Conservation (phyloP, 2,329 filamentous ascomycete species). For the Lachnellula occidentalis region DNA sequence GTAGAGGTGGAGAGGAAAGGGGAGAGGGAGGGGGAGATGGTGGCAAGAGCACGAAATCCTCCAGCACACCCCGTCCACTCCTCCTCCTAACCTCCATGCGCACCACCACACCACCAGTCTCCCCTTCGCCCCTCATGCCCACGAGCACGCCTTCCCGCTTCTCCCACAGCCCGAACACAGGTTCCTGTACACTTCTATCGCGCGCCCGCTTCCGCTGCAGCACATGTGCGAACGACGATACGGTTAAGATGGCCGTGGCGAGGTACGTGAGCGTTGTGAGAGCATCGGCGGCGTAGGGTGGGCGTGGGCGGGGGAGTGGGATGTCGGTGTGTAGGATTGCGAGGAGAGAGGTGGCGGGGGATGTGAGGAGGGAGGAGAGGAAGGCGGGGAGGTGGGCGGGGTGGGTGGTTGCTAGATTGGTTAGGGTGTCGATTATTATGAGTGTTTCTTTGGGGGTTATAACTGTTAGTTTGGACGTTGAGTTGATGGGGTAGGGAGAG, state of each 20-base stretch:
- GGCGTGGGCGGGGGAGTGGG: conserved; percentile 42
- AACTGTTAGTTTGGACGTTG: background rate
- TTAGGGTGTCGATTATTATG: conserved; percentile 75
- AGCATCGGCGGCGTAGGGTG: conserved; percentile 61
- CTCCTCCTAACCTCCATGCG: conserved; percentile 83
- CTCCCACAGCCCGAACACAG: conserved; percentile 73
- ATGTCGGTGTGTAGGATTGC: conserved; percentile 80
- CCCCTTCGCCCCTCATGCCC: conserved; percentile 29
- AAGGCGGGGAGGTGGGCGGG: conserved; percentile 59
- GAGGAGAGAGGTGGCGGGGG: conserved; percentile 65
- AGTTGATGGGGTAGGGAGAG: background rate
- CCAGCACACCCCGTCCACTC: conserved; percentile 35
- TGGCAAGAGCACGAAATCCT: conserved; percentile 52
- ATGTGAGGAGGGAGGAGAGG: conserved; percentile 62
- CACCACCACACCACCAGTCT: conserved; percentile 55
- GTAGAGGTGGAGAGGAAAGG: no score
- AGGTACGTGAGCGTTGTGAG: conserved; percentile 73
- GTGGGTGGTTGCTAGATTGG: conserved; percentile 52
- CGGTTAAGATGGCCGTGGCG: conserved; percentile 77
- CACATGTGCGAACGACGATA: conserved; percentile 68
- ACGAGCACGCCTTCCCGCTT: conserved; percentile 73
- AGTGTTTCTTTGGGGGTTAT: conserved; percentile 51
- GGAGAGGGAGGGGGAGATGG: background rate
- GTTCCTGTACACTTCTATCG: conserved; percentile 68
- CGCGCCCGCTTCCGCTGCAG: conserved; percentile 69